Percentiles rank a stretch among this genome's conserved stretches.
Evolutionary conservation across 345 rosid genomes (phyloP).

Genomic region (Salix arbutifolia): DNA sequence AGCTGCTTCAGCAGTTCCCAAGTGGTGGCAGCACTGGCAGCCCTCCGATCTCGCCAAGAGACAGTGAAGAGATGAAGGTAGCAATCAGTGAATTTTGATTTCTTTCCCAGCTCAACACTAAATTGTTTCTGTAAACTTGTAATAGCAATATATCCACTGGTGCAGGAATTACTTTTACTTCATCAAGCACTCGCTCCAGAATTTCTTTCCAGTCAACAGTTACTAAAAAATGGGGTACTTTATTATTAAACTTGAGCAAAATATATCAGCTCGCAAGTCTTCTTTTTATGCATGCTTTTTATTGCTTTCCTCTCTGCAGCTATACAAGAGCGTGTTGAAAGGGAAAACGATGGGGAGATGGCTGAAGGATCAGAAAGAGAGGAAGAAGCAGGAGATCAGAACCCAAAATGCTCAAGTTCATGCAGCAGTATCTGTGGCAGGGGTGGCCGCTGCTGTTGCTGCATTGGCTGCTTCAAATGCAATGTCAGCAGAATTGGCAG

Average conservation of each 20-base stretch:
- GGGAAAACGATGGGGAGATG: constrained; percentile 84
- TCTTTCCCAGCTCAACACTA: not conserved
- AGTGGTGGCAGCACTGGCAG: constrained; percentile 25
- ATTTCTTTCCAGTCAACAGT: constrained; percentile 47
- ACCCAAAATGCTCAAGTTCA: constrained; percentile 79
- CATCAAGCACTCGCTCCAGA: constrained; percentile 65
- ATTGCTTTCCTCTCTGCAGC: constrained; percentile 33
- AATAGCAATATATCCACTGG: not conserved
- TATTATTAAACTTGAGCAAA: constrained; percentile 6
- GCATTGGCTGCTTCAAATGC: constrained; percentile 62
- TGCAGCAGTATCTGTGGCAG: constrained; percentile 92
- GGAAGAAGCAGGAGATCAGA: constrained; percentile 81
- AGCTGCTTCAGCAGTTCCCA: constrained; percentile 39
- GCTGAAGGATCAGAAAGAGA: constrained; percentile 84
- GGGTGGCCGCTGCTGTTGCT: constrained; percentile 88
- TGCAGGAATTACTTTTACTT: constrained; percentile 56
- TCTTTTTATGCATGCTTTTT: not conserved
- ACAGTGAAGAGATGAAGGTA: constrained; percentile 80
- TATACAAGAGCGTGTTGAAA: constrained; percentile 62
- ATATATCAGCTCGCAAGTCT: not conserved
- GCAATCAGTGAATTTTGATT: not conserved
- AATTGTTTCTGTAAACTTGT: not conserved
- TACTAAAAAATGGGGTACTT: constrained; percentile 54
- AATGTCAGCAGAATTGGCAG: constrained; percentile 33
- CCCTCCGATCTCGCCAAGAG: constrained; percentile 69